Conservation (phyloP, 257 asterid species). For the Solanum verrucosum region DNA sequence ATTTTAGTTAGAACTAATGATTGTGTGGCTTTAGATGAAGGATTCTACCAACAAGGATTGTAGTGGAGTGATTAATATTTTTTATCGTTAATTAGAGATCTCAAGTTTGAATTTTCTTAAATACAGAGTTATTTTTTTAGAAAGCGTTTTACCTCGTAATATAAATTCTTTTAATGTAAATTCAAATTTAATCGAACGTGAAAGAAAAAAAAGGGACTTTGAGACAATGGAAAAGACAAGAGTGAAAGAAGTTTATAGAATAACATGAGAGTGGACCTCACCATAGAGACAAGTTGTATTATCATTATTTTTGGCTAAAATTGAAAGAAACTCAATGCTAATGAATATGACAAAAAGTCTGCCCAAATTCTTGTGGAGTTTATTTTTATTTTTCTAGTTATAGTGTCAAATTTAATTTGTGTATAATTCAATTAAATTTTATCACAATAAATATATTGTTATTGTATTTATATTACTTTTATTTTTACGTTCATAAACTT, state of each 20-base stretch:
- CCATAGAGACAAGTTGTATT: neutral
- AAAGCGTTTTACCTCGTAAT: fast-evolving
- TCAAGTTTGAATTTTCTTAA: fast-evolving
- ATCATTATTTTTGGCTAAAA: neutral
- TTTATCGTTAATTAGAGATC: too few species aligned
- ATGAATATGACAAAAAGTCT: neutral
- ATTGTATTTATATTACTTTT: too few species aligned
- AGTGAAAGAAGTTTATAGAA: neutral
- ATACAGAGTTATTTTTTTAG: fast-evolving
- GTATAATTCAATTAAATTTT: too few species aligned
- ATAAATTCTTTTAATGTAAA: fast-evolving
- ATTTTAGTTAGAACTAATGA: neutral
- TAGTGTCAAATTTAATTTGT: neutral
- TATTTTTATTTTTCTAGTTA: neutral
- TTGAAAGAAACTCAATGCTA: neutral
- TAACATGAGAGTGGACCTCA: neutral
- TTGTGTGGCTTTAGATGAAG: neutral
- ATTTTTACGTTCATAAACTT: neutral
- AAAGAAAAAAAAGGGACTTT: neutral
- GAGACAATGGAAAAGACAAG: neutral
- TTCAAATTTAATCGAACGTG: neutral
- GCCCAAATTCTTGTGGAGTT: neutral
- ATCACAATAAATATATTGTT: too few species aligned
- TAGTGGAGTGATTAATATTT: neutral
- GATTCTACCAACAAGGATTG: neutral